phyloP scores from a whole-genome alignment of 148 eudicot species.

The Spergularia marina region DNA sequence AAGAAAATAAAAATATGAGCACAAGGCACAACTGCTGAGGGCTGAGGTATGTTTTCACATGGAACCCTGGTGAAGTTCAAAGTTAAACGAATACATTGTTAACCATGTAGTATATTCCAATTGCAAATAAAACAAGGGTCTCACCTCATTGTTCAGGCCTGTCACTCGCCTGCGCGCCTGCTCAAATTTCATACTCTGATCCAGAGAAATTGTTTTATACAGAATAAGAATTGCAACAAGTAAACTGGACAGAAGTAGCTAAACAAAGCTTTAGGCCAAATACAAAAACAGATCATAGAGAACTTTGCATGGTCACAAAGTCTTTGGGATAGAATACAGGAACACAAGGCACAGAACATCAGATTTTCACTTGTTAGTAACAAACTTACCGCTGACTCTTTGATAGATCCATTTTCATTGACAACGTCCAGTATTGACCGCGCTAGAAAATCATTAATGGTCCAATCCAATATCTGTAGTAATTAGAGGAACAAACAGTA shows the following conservation, averaged over 20 bases:
- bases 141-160: slow-evolving; percentile 65
- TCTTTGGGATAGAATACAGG: neutral
- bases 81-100: neutral
- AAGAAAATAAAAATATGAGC: neutral
- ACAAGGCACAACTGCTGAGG: neutral
- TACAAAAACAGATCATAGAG: neutral
- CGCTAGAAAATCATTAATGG: slow-evolving; percentile 44
- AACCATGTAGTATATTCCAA: neutral
- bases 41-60: no score
- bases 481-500: slow-evolving; percentile 4
- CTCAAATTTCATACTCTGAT: slow-evolving; percentile 67
- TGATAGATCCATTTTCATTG: slow-evolving; percentile 82
- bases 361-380: slow-evolving; percentile 3
- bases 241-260: neutral
- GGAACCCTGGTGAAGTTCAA: no score
- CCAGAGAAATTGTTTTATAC: slow-evolving; percentile 5
- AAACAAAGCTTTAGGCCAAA: neutral
- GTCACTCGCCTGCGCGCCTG: slow-evolving; percentile 64
- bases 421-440: slow-evolving; percentile 62
- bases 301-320: neutral
- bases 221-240: neutral
- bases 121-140: slow-evolving; percentile 18
- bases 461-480: slow-evolving; percentile 64
- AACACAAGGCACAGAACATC: no score
- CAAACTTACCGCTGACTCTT: slow-evolving; percentile 75